phyloP scores from a whole-genome alignment of 805 yeast genomes.

The Citeromyces matritensis region DNA sequence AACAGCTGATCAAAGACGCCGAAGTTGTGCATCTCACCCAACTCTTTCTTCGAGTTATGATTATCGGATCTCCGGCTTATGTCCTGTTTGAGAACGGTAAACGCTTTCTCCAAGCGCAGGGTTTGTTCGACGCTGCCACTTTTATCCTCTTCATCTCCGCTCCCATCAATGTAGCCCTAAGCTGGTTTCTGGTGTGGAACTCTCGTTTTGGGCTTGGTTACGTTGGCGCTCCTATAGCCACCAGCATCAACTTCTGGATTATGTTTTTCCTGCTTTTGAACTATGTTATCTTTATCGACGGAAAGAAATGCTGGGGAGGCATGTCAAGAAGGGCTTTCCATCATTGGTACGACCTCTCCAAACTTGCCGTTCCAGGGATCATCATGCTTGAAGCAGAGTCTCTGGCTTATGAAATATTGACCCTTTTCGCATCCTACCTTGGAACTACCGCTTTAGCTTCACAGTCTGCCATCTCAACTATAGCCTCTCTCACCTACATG shows the following conservation, averaged over 20 bases:
- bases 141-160: constrained; percentile 53
- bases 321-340: constrained; percentile 17
- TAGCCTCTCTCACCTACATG: constrained; percentile 35
- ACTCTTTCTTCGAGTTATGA: constrained; percentile 34
- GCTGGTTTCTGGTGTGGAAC: constrained; percentile 56
- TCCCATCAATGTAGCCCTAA: constrained; percentile 52
- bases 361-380: constrained; percentile 36
- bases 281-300: constrained; percentile 47
- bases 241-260: constrained; percentile 55
- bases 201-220: constrained; percentile 34
- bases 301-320: constrained; percentile 61
- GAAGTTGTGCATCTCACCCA: constrained; percentile 37
- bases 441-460: constrained; percentile 41
- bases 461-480: constrained; percentile 36
- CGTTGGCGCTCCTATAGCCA: constrained; percentile 64
- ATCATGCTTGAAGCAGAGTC: constrained; percentile 42
- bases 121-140: constrained; percentile 68
- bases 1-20: constrained; percentile 25
- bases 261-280: constrained; percentile 41
- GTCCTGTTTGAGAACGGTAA: constrained; percentile 59
- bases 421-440: constrained; percentile 33
- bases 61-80: constrained; percentile 63
- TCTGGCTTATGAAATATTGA: constrained; percentile 41
- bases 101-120: constrained; percentile 64
- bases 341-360: constrained; percentile 23